A percentile compares a stretch with the other conserved stretches of the same genome.
Evolutionary conservation across 176 grass and related monocot genomes (phyloP).

Genomic region (Canna indica): DNA sequence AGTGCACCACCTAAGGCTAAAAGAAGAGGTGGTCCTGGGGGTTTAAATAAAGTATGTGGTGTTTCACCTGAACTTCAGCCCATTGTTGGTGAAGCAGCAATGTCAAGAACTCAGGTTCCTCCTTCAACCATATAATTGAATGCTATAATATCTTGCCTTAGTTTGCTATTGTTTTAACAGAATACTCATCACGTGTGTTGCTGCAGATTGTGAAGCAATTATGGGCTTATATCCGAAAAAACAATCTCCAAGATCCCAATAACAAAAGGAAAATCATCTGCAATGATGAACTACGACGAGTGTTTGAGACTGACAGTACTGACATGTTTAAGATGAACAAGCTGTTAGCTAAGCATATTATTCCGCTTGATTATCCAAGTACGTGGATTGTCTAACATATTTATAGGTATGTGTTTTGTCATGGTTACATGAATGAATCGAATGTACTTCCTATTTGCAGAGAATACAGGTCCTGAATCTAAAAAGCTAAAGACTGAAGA

Average conservation of each 20-base stretch:
- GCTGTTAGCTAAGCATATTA: conserved; percentile 95
- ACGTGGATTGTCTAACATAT: background rate
- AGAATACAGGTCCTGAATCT: conserved; percentile 39
- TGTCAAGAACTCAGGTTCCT: conserved; percentile 92
- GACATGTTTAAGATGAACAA: conserved; percentile 99
- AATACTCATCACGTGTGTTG: conserved; percentile 2
- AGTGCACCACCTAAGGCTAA: conserved; percentile 63
- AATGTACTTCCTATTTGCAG: conserved; percentile 41
- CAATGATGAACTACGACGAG: conserved; percentile 78
- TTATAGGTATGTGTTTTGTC: conserved; percentile 4
- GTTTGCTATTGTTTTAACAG: background rate
- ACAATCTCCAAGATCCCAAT: conserved; percentile 98
- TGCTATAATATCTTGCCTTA: background rate
- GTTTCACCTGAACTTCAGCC: conserved; percentile 89
- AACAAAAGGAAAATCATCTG: conserved; percentile 99
- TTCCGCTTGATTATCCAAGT: conserved; percentile 48
- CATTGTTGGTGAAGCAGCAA: conserved; percentile 94
- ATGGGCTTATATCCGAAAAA: conserved; percentile 91
- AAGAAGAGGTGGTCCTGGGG: conserved; percentile 82
- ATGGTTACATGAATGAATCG: conserved; percentile 10
- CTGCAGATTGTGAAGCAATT: conserved; percentile 92
- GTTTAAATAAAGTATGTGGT: conserved; percentile 87
- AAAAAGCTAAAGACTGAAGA: conserved; percentile 58
- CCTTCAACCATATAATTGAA: background rate
- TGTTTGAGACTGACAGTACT: conserved; percentile 88